phyloP scores from a whole-genome alignment of 2,329 filamentous ascomycete genomes.

The Sclerotinia subarctica region DNA sequence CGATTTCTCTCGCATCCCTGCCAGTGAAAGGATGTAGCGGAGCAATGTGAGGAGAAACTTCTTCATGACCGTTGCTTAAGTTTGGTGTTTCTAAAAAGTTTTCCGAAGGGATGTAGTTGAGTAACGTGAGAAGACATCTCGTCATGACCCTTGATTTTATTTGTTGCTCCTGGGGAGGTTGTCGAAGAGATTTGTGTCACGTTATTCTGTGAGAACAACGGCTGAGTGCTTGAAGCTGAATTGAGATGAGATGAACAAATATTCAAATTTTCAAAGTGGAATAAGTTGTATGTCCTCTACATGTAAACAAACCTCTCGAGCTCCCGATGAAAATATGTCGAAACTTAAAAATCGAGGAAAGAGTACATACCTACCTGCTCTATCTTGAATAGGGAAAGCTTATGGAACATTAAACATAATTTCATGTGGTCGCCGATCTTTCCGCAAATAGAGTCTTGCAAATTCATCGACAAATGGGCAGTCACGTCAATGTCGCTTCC shows the following conservation, averaged over 20 bases:
- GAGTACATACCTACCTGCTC: neutral
- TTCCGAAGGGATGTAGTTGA: neutral
- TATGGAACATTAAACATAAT: no score
- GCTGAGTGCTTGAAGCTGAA: neutral
- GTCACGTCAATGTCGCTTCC: neutral
- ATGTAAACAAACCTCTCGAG: neutral
- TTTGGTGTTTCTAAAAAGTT: no score
- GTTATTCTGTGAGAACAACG: no score
- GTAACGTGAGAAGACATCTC: neutral
- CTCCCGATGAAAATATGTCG: neutral
- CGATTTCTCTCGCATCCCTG: slow-evolving; percentile 58
- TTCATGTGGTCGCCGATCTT: no score
- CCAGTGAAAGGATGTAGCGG: neutral
- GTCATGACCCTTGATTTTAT: no score
- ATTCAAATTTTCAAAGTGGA: neutral
- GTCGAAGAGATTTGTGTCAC: no score
- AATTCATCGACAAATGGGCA: neutral
- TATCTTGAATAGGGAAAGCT: no score
- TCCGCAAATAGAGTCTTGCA: no score
- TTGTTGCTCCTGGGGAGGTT: no score
- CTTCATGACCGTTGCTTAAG: no score
- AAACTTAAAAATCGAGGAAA: neutral
- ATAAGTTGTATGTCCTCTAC: no score
- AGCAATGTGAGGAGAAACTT: neutral
- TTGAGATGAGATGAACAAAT: neutral